Conservation (phyloP, 148 eudicot genomes). For the Beta vulgaris region DNA sequence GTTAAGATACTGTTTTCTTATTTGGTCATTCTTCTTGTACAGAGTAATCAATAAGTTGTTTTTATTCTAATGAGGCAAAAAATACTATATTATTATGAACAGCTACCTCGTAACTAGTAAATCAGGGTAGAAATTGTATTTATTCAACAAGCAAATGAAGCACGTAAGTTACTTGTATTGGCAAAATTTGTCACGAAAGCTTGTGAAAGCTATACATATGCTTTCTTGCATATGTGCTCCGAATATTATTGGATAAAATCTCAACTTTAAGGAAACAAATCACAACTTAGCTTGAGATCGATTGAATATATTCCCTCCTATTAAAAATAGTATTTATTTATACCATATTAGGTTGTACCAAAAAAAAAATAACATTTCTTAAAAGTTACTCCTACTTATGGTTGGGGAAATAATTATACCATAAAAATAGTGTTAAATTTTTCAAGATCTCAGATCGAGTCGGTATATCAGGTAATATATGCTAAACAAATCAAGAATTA, state of each 20-base stretch:
- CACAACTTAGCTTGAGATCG: background rate
- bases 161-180: background rate
- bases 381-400: no score
- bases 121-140: background rate
- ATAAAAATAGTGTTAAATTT: no score
- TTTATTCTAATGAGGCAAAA: background rate
- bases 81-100: background rate
- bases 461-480: no score
- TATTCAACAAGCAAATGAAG: background rate
- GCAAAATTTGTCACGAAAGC: background rate
- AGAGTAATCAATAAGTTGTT: background rate
- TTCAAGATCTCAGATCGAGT: no score
- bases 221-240: no score
- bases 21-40: background rate
- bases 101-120: slow-evolving; percentile 5
- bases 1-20: background rate
- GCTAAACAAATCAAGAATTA: no score
- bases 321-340: no score
- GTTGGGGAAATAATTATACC: no score
- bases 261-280: background rate
- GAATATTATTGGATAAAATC: background rate
- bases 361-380: no score
- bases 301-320: no score
- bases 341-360: no score
- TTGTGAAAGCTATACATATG: background rate